Evolutionary conservation across 345 rosid genomes (phyloP).

Genomic region (Brassica nigra): DNA sequence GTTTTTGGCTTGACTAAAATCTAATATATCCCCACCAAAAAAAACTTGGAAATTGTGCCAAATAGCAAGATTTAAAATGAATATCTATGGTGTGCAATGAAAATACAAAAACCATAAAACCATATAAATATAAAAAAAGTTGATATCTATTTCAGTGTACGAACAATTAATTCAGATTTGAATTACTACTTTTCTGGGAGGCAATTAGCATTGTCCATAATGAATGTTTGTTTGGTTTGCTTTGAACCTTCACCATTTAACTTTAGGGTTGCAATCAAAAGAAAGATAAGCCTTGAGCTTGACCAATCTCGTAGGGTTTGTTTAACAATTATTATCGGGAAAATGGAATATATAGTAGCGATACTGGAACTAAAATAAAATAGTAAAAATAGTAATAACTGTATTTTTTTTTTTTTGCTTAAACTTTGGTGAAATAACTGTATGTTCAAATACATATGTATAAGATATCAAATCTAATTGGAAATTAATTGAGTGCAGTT

Average conservation of each 20-base stretch:
- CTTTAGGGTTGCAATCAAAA: conserved; percentile 38
- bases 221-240: conserved; percentile 20
- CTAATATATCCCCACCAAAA: not conserved
- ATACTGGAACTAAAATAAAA: not conserved
- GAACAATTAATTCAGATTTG: not conserved
- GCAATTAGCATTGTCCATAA: conserved; percentile 3
- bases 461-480: not conserved
- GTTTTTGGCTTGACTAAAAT: conserved; percentile 12
- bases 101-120: not conserved
- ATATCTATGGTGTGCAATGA: not conserved
- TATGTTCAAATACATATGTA: not conserved
- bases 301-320: conserved; percentile 32
- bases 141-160: not conserved
- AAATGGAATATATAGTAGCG: conserved; percentile 2
- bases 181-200: not conserved
- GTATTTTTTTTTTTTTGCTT: too few relatives aligned
- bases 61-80: not conserved
- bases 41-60: conserved; percentile 6
- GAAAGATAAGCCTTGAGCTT: conserved; percentile 31
- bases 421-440: too few relatives aligned
- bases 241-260: conserved; percentile 23
- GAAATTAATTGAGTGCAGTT: not conserved
- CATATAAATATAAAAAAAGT: not conserved
- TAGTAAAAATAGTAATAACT: not conserved
- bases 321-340: conserved; percentile 11